Evolutionary conservation across 495 filamentous ascomycete species (phyloP).

Genomic region (Pseudotulostoma volvatum): DNA sequence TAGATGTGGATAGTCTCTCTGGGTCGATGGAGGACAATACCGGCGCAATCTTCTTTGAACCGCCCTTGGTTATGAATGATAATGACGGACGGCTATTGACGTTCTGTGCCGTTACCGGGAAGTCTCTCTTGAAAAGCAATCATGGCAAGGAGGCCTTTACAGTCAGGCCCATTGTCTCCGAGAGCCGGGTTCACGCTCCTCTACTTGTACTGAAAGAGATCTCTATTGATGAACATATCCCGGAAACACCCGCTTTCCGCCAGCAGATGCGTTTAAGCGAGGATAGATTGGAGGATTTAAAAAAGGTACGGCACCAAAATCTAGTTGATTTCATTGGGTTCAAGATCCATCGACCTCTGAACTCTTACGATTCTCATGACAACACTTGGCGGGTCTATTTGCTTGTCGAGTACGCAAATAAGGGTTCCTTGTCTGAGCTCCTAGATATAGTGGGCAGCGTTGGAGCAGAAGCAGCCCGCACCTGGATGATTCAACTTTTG

Average conservation of each 20-base stretch:
- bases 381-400: constrained; percentile 61
- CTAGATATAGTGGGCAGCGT: constrained; percentile 63
- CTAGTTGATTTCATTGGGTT: constrained; percentile 65
- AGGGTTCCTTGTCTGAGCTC: constrained; percentile 67
- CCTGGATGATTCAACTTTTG: constrained; percentile 81
- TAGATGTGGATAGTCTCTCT: constrained; percentile 15
- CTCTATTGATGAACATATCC: constrained; percentile 18
- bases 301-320: constrained; percentile 59
- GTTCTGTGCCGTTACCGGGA: constrained; percentile 50
- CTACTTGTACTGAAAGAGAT: constrained; percentile 53
- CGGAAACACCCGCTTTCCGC: constrained; percentile 33
- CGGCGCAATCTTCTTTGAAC: constrained; percentile 51
- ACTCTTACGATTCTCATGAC: constrained; percentile 12
- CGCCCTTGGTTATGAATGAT: constrained; percentile 44
- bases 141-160: constrained; percentile 43
- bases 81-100: constrained; percentile 34
- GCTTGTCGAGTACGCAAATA: constrained; percentile 61
- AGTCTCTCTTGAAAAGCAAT: constrained; percentile 39
- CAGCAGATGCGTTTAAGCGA: constrained; percentile 43
- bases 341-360: constrained; percentile 41
- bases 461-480: constrained; percentile 51
- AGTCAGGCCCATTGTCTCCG: constrained; percentile 45
- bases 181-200: constrained; percentile 31
- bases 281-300: constrained; percentile 59
- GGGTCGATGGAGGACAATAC: constrained; percentile 25